Percentiles rank a stretch among this genome's conserved stretches.
These are phyloP conservation scores for Lactarius akahatsu DNA, from an alignment of 768 basidiomycete genomes.

Conservation along the genomic window DNA sequence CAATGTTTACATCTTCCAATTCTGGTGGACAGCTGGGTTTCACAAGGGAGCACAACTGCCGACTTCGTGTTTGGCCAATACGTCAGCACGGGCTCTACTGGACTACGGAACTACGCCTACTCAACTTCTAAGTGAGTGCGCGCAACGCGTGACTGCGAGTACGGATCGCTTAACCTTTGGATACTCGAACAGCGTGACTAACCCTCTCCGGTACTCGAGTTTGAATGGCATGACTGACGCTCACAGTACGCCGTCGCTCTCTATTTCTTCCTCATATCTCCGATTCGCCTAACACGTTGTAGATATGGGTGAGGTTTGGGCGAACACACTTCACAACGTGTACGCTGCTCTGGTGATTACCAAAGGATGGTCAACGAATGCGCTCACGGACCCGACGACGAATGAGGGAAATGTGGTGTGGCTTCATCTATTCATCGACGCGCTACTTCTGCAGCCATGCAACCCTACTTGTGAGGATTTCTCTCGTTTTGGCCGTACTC, in stretches of 20 bases:
- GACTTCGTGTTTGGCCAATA: constrained; percentile 49
- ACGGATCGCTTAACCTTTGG: constrained; percentile 9
- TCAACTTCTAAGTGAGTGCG: constrained; percentile 48
- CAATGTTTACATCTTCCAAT: constrained; percentile 11
- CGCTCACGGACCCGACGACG: constrained; percentile 43
- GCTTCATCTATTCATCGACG: constrained; percentile 52
- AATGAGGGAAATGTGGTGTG: constrained; percentile 51
- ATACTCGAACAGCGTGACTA: constrained; percentile 31
- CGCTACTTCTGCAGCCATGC: constrained; percentile 47
- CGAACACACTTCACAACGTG: constrained; percentile 43
- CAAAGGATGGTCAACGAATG: constrained; percentile 36
- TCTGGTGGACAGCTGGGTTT: constrained; percentile 34
- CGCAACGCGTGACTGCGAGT: constrained; percentile 30
- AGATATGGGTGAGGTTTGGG: constrained; percentile 61
- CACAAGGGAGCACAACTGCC: constrained; percentile 39
- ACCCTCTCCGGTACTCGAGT: constrained; percentile 46
- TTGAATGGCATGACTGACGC: constrained; percentile 43
- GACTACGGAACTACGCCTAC: constrained; percentile 59
- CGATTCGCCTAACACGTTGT: background rate
- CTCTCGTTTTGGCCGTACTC: background rate
- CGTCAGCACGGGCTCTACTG: constrained; percentile 49
- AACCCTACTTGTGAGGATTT: constrained; percentile 48
- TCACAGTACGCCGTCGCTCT: constrained; percentile 40
- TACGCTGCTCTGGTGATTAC: constrained; percentile 35
- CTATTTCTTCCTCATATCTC: background rate